A percentile compares a stretch with the other conserved stretches of the same genome.
phyloP scores from a whole-genome alignment of 2,329 filamentous ascomycete genomes.

The Thelonectria discophora region DNA sequence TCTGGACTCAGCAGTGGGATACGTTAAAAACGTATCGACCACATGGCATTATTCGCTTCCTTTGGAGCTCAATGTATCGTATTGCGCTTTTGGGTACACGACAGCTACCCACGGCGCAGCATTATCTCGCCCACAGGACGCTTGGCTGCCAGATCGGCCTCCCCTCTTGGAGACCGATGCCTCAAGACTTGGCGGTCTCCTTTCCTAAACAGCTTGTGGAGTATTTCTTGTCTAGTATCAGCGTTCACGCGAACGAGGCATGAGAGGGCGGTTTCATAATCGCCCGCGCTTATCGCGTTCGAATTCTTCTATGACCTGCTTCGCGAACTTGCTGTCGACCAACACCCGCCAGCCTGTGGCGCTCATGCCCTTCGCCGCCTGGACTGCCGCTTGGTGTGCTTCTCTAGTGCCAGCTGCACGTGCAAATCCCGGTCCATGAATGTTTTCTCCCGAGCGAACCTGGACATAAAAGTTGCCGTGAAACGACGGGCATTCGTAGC shows the following conservation, averaged over 20 bases:
- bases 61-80: not conserved
- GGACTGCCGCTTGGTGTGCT: not conserved
- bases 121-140: not conserved
- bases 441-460: slow-evolving; percentile 9
- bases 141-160: not conserved
- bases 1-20: no score
- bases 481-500: slow-evolving; percentile 14
- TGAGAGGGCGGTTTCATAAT: no score
- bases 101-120: not conserved
- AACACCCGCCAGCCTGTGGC: slow-evolving; percentile 3
- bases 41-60: no score
- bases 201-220: no score
- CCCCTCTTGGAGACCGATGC: not conserved
- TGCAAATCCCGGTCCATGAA: slow-evolving; percentile 3
- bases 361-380: slow-evolving; percentile 2
- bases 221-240: no score
- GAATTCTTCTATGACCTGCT: not conserved
- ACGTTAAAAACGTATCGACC: no score
- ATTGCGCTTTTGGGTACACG: not conserved
- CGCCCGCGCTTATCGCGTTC: not conserved
- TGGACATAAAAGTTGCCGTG: slow-evolving; percentile 2
- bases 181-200: no score
- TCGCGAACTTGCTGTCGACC: not conserved
- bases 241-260: no score
- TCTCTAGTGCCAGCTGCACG: not conserved